Base-by-base conservation (phyloP, 2,329 filamentous ascomycete species). In the Claviceps sp. region DNA sequence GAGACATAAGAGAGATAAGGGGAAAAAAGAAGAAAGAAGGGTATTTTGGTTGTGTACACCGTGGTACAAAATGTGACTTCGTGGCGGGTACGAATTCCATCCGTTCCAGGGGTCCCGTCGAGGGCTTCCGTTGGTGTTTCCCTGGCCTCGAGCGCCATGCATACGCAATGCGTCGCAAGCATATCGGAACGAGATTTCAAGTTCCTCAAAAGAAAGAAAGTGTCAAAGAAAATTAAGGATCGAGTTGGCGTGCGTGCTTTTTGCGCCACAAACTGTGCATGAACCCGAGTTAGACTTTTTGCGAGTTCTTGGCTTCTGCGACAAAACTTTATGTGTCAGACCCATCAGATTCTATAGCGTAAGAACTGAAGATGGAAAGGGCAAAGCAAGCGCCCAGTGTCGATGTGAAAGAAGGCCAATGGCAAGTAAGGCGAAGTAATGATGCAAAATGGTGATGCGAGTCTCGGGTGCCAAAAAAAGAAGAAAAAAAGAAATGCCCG, bases 311-410 rank as follows among this genome's bases (percentile, higher is more conserved):
- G 23, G 16, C 23, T n/a, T 17, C 29, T 23, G 34, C 45, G 17
- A 47, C 17, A 38, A 13, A 16, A 5, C 29, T 8, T 14, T 36
- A 29, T 26, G 16, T 26, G 14, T 20, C 42, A 29, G 16, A 37
- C 13, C 34, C 34, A 22, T 47, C 29, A 16, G 9, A n/a, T 26
- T 36, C 29, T 29, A 39, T 26, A 54, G 22, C 42, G 29, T 11
- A 26, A 54, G 59, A 50, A 49, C 50, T 50, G 50, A 57, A 54
- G 13, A 44, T 52, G 49, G 55, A 52, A 54, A 58, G 53, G 56
- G 58, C 55, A 56, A 55, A 53, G 58, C 55, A 56, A 55, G 54
- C 47, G 52, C 29, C 29, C 38, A 44, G n/a, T 46, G 9, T 13
- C 43, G 17, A 44, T 44, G 17, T 52, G 53, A 54, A 51, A 52